These are phyloP conservation scores for Paspalum notatum DNA, from an alignment of 176 grass and related monocot genomes.

Conservation along the genomic window DNA sequence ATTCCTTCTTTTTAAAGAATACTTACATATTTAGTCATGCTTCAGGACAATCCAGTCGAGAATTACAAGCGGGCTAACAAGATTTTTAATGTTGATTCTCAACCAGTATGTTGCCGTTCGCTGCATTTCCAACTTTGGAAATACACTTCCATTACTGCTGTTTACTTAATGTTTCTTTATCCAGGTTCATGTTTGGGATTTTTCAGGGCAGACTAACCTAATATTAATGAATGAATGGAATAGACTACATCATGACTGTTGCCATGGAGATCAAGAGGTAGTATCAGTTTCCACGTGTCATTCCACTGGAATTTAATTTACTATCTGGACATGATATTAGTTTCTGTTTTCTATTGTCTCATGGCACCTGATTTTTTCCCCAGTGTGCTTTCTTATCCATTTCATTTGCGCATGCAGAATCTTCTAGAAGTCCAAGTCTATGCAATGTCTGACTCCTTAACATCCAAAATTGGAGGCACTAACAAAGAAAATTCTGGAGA, in stretches of 20 bases:
- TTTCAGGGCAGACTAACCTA: slow-evolving; percentile 96
- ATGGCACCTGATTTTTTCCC: slow-evolving; percentile 14
- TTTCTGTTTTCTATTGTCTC: slow-evolving; percentile 14
- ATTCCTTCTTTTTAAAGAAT: slow-evolving; percentile 16
- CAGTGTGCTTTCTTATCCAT: slow-evolving; percentile 31
- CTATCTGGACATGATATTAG: slow-evolving; percentile 10
- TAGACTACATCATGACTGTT: slow-evolving; percentile 60
- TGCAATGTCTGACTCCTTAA: slow-evolving; percentile 71
- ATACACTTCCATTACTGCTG: slow-evolving; percentile 34
- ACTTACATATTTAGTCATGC: slow-evolving; percentile 42
- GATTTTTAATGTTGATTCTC: slow-evolving; percentile 79
- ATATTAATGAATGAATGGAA: slow-evolving; percentile 99
- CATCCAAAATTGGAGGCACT: slow-evolving; percentile 56
- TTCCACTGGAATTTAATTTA: slow-evolving; percentile 21
- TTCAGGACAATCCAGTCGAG: slow-evolving; percentile 91
- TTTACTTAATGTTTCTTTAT: slow-evolving; percentile 69
- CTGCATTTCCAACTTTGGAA: slow-evolving; percentile 50
- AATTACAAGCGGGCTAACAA: slow-evolving; percentile 91
- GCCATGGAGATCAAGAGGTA: slow-evolving; percentile 90
- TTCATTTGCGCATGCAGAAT: slow-evolving; percentile 65
- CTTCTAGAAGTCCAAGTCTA: slow-evolving; percentile 91
- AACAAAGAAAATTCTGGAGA: slow-evolving; percentile 45
- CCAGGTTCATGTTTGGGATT: slow-evolving; percentile 98
- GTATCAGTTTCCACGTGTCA: slow-evolving; percentile 26
- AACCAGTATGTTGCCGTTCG: slow-evolving; percentile 76